These are phyloP conservation scores for Chlorella sp. DNA, from an alignment of 139 green algal species.

Conservation along the genomic window DNA sequence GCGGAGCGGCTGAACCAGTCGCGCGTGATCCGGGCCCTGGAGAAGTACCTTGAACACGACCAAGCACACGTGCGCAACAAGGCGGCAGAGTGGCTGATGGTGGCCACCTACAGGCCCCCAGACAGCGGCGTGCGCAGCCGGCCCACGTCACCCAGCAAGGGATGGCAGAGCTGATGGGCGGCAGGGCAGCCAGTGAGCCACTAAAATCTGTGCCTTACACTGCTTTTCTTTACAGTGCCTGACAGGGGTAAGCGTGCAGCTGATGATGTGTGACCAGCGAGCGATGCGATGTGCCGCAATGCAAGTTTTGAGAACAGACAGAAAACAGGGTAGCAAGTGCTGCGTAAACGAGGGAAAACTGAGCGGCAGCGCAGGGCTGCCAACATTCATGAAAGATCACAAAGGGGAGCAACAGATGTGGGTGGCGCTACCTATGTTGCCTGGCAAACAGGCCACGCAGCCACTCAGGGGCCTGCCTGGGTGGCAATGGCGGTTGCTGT, in stretches of 20 bases:
- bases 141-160: not conserved
- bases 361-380: too few species aligned
- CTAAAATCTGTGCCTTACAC: too few species aligned
- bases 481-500: not conserved
- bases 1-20: constrained; percentile 17
- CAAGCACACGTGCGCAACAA: constrained; percentile 1
- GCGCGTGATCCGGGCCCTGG: constrained; percentile 16
- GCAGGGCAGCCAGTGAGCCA: not conserved
- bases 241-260: too few species aligned
- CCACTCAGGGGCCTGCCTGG: not conserved
- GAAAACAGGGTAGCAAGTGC: not conserved
- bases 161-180: not conserved
- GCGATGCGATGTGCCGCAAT: not conserved
- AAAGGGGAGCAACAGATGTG: not conserved
- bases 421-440: not conserved
- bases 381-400: too few species aligned
- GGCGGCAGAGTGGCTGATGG: constrained; percentile 15
- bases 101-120: not conserved
- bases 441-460: not conserved
- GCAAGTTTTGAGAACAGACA: not conserved
- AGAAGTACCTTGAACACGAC: constrained; percentile 16
- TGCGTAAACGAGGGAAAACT: too few species aligned
- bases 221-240: too few species aligned
- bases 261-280: too few species aligned
- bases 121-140: not conserved